Conservation (phyloP, 208 protist genomes). For the Leishmania tarentolae region DNA sequence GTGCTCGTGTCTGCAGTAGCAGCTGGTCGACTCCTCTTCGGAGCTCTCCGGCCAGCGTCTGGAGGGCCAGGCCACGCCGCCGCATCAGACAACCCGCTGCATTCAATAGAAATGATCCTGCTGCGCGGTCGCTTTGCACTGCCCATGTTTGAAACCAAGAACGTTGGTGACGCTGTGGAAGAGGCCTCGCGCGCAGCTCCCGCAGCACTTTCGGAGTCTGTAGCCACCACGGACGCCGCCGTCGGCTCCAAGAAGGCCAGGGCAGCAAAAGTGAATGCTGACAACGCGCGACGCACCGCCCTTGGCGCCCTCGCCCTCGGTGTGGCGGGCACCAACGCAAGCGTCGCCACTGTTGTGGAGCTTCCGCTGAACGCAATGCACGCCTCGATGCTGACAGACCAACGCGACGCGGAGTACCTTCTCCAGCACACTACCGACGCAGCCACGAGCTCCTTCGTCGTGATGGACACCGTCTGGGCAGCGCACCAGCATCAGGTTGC, state of each 20-base stretch:
- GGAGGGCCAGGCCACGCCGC: neutral
- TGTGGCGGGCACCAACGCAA: slow-evolving; percentile 10
- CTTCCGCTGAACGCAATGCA: slow-evolving; percentile 19
- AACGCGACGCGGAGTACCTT: slow-evolving; percentile 19
- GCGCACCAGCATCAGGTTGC: slow-evolving; percentile 53
- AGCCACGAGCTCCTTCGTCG: slow-evolving; percentile 37
- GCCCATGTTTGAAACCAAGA: slow-evolving; percentile 56
- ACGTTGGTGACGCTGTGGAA: slow-evolving; percentile 30
- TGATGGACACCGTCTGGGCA: slow-evolving; percentile 53
- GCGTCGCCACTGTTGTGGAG: slow-evolving; percentile 33
- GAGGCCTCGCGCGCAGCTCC: neutral
- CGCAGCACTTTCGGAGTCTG: neutral
- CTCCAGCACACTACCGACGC: slow-evolving; percentile 34
- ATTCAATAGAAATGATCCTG: slow-evolving; percentile 39
- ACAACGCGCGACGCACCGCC: slow-evolving; percentile 7
- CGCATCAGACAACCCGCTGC: slow-evolving; percentile 6
- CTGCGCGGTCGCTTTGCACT: slow-evolving; percentile 74
- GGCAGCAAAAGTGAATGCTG: neutral
- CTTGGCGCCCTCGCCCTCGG: slow-evolving; percentile 18
- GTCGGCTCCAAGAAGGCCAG: slow-evolving; percentile 14
- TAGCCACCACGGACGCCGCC: slow-evolving; percentile 7
- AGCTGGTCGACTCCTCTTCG: slow-evolving; percentile 51
- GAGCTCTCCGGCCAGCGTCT: slow-evolving; percentile 20
- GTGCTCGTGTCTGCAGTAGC: slow-evolving; percentile 46
- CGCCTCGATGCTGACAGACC: slow-evolving; percentile 2